These are phyloP conservation scores for Rhizopus stolonifer DNA, from an alignment of 371 early-diverging fungal genomes.

Conservation along the genomic window DNA sequence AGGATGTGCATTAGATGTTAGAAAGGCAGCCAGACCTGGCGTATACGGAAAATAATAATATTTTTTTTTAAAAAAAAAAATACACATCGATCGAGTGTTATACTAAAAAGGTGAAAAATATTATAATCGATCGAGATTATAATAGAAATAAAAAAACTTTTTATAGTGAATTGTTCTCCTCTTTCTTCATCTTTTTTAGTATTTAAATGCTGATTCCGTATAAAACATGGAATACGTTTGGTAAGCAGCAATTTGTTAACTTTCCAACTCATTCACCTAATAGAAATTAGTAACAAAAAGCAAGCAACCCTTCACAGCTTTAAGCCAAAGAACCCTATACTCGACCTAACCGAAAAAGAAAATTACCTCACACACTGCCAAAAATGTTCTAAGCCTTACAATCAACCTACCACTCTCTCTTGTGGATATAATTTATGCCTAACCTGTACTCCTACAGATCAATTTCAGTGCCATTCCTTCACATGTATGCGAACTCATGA, in stretches of 20 bases:
- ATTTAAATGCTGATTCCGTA: background rate
- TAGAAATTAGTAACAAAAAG: too few species aligned
- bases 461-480: constrained; percentile 47
- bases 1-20: too few species aligned
- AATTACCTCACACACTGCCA: constrained; percentile 12
- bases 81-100: background rate
- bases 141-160: background rate
- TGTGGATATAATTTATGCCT: constrained; percentile 43
- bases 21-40: constrained; percentile 53
- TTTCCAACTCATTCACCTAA: too few species aligned
- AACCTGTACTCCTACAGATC: constrained; percentile 16
- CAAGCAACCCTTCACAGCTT: background rate
- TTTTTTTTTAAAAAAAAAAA: background rate
- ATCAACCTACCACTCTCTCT: constrained; percentile 29
- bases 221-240: background rate
- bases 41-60: constrained; percentile 33
- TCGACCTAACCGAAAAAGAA: background rate
- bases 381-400: constrained; percentile 2
- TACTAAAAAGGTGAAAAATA: too few species aligned
- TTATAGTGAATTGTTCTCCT: background rate
- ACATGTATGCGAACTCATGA: constrained; percentile 29
- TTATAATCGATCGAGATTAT: background rate
- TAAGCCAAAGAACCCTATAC: background rate
- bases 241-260: too few species aligned
- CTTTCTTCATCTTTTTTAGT: background rate